A percentile compares a stretch with the other conserved stretches of the same genome.
phyloP scores from a whole-genome alignment of 768 basidiomycete species.

The Tulasnella sp. region DNA sequence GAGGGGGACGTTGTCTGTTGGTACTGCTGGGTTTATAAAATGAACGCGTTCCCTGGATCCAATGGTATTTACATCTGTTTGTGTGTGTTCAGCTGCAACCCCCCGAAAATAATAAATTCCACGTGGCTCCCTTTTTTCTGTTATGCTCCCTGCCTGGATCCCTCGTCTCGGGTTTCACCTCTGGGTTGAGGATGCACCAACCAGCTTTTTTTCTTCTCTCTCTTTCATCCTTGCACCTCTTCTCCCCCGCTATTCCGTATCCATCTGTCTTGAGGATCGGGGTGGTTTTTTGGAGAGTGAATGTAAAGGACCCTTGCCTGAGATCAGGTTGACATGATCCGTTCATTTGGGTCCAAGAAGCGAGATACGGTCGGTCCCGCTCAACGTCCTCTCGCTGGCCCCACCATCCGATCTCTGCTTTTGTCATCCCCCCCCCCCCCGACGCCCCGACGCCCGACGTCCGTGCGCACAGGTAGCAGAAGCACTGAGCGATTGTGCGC shows the following conservation, averaged over 20 bases:
- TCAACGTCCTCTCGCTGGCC: not conserved
- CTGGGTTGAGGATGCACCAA: not conserved
- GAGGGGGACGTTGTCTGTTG: conserved; percentile 1
- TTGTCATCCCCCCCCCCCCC: not conserved
- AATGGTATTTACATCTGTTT: conserved; percentile 1
- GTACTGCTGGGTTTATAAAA: not conserved
- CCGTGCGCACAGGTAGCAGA: not conserved
- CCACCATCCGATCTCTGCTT: not conserved
- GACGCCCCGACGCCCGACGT: not conserved
- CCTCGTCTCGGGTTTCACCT: conserved; percentile 8
- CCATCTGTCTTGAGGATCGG: not conserved
- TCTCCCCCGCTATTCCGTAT: not conserved
- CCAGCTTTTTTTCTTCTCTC: conserved; percentile 1
- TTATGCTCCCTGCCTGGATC: not conserved
- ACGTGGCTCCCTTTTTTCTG: conserved; percentile 18
- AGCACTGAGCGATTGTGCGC: not conserved
- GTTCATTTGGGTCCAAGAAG: conserved; percentile 11
- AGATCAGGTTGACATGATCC: conserved; percentile 13
- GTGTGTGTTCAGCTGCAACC: conserved; percentile 5
- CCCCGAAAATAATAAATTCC: conserved; percentile 18
- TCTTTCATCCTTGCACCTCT: not conserved
- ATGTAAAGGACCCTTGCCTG: conserved; percentile 6
- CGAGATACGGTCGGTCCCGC: conserved; percentile 12
- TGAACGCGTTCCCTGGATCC: conserved; percentile 7
- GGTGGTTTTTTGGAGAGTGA: conserved; percentile 10